phyloP scores from a whole-genome alignment of 73 alveolate genomes.

The Tetrahymena malaccensis region DNA sequence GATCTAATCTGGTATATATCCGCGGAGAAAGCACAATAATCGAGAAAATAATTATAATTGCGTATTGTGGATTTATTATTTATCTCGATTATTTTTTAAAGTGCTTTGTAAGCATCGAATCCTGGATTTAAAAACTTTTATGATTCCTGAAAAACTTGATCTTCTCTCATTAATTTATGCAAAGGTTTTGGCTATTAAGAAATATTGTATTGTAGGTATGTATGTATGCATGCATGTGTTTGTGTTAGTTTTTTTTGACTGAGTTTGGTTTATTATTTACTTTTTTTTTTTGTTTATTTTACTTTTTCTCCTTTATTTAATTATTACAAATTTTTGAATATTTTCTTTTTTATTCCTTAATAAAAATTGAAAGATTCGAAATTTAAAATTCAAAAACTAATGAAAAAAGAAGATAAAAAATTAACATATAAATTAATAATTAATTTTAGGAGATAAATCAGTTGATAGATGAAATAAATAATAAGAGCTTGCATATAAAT shows the following conservation, averaged over 20 bases:
- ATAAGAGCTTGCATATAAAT: too few species aligned
- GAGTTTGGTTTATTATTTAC: not conserved
- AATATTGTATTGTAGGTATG: too few species aligned
- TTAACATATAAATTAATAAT: too few species aligned
- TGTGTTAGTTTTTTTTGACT: not conserved
- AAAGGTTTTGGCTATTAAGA: not conserved
- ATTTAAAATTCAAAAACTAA: too few species aligned
- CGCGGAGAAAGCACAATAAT: not conserved
- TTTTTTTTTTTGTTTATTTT: too few species aligned
- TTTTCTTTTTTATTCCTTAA: not conserved
- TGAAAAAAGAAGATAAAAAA: not conserved
- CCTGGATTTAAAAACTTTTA: not conserved
- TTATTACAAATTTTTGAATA: not conserved
- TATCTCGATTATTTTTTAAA: not conserved
- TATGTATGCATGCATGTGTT: too few species aligned
- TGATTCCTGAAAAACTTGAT: not conserved
- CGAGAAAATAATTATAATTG: not conserved
- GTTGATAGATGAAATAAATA: too few species aligned
- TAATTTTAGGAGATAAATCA: too few species aligned
- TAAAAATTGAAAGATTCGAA: not conserved
- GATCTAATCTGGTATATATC: not conserved
- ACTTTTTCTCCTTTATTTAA: not conserved
- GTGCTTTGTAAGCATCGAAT: not conserved
- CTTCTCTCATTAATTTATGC: not conserved
- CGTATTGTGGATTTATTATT: not conserved